Evolutionary conservation across 305 asterid species (phyloP).

Genomic region (Stenogyne calaminthoides): DNA sequence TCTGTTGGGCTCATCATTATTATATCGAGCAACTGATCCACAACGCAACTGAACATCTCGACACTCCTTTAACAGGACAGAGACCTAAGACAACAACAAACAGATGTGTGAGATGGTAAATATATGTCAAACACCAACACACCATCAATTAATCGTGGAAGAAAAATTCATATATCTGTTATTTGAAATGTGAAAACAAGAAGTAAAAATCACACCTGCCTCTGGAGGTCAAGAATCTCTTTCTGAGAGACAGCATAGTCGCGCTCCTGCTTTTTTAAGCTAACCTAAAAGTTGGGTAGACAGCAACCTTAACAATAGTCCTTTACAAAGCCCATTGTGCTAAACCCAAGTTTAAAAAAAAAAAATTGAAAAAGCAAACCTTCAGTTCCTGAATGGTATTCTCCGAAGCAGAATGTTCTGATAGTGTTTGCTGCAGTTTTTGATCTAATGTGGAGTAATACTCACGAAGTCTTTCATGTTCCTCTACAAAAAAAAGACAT

Average conservation of each 20-base stretch:
- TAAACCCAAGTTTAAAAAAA: neutral
- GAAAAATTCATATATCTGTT: conserved; percentile 1
- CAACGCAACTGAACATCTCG: conserved; percentile 93
- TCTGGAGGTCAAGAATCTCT: conserved; percentile 81
- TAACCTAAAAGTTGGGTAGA: conserved; percentile 51
- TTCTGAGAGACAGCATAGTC: conserved; percentile 68
- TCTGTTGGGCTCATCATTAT: conserved; percentile 37
- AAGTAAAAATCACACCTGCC: conserved; percentile 58
- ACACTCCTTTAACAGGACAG: conserved; percentile 90
- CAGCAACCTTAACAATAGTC: conserved; percentile 19
- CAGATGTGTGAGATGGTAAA: neutral
- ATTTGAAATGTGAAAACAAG: neutral
- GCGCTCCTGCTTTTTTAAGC: conserved; percentile 78
- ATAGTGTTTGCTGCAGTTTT: conserved; percentile 71
- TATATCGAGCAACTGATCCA: conserved; percentile 58
- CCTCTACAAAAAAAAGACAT: conserved; percentile 52
- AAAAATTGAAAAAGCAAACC: conserved; percentile 41
- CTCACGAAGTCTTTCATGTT: conserved; percentile 78
- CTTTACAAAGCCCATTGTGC: conserved; percentile 11
- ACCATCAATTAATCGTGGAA: neutral
- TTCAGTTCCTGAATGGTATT: conserved; percentile 70
- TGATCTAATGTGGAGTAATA: conserved; percentile 65
- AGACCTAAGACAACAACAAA: conserved; percentile 50
- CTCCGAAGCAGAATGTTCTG: conserved; percentile 64
- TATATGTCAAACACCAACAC: conserved; percentile 4